Evolutionary conservation across 768 basidiomycete genomes (phyloP).

Genomic region (Flagelloscypha sp.): DNA sequence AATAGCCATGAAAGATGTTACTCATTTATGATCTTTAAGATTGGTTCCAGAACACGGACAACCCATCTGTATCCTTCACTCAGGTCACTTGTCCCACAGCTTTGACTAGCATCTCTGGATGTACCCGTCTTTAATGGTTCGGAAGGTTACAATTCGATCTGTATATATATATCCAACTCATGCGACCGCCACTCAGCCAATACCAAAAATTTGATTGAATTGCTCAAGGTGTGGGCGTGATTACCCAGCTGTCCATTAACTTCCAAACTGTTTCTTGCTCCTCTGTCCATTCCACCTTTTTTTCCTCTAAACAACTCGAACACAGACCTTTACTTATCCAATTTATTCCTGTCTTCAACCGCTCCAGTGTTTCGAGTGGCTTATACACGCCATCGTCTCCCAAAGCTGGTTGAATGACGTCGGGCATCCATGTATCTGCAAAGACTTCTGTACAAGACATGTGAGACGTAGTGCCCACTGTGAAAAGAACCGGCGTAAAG

Average conservation of each 20-base stretch:
- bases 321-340: conserved; percentile 59
- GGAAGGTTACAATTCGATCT: too few relatives aligned
- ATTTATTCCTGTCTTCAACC: conserved; percentile 41
- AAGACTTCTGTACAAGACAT: conserved; percentile 69
- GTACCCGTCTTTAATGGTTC: too few relatives aligned
- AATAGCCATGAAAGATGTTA: too few relatives aligned
- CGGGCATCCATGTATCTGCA: conserved; percentile 63
- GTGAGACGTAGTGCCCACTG: conserved; percentile 58
- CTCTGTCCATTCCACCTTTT: conserved; percentile 56
- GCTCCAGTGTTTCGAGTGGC: conserved; percentile 64
- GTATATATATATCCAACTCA: too few relatives aligned
- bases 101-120: not conserved
- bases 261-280: conserved; percentile 56
- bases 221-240: too few relatives aligned
- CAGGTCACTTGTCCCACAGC: not conserved
- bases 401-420: conserved; percentile 63
- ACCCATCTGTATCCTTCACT: conserved; percentile 1
- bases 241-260: conserved; percentile 54
- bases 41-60: conserved; percentile 2
- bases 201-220: too few relatives aligned
- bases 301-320: conserved; percentile 45
- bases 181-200: too few relatives aligned
- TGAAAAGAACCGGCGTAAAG: conserved; percentile 69
- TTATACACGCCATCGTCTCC: conserved; percentile 54
- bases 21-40: too few relatives aligned